Base-by-base conservation (phyloP, 2,329 filamentous ascomycete species). In the Zalaria sp. region DNA sequence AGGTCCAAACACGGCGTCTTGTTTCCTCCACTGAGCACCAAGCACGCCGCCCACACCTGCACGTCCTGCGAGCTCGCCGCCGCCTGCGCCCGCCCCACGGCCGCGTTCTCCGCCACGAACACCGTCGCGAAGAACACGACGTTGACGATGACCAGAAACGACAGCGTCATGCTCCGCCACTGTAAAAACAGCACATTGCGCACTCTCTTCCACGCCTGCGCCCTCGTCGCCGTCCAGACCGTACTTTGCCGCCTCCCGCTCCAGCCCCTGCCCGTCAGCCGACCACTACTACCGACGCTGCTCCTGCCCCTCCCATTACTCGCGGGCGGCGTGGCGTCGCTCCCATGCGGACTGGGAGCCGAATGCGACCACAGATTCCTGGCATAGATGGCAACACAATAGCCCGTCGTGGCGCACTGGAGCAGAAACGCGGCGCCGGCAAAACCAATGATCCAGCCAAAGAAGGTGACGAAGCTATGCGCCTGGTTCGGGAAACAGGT, bases 51-150 rank as follows among this genome's bases (percentile, higher is more conserved):
- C 83, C 85, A 93, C 3, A 65, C 60, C 8, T 58, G 40, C 3
- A 77, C 73, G 27, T 72, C 68, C 11, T 53, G 37, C 43, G 77
- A 53, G 18, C 68, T 35, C 5, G 35, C 43, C 34, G 46, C 42
- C 26, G 35, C 67, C 37, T 69, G 69, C 29, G 72, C 63, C 3
- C 69, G 69, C 42, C 55, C 44, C 27, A 75, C 63, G 5, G 79
- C 68, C 8, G 78, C 73, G 49, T 76, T 77, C 58, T 89, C 80
- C 56, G 81, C 79, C 35, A 93, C 77, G 54, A 91, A 93, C 37
- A 89, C 70, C 34, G 87, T 66, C 2, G 83, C 77, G 58, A 91
- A 91, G 67, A 88, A 88, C 49, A 89, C 76, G 43, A 88, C 81
- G 55, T 89, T 83, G 44, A 72, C 69, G 48, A 89, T 73, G 49